These are phyloP conservation scores for Dendrobium nobile DNA, from an alignment of 106 monocot species.

Conservation along the genomic window DNA sequence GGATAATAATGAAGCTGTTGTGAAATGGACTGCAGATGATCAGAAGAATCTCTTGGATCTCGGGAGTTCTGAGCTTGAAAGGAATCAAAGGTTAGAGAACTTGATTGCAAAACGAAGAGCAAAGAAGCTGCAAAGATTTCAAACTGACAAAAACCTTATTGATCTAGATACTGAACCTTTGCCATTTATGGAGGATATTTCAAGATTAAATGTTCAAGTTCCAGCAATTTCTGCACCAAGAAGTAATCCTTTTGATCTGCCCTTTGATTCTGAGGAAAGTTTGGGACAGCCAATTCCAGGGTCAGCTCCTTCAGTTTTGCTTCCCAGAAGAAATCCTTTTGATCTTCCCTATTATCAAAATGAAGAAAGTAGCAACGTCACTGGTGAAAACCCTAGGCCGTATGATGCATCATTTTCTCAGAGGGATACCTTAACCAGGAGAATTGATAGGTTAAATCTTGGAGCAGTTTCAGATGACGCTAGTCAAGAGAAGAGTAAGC, in stretches of 20 bases:
- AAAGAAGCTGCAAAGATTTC: conserved; percentile 34
- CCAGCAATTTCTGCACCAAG: conserved; percentile 44
- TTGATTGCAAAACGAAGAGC: conserved; percentile 70
- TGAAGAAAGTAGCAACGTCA: conserved; percentile 9
- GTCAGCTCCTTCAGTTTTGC: conserved; percentile 61
- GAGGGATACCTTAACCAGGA: conserved; percentile 25
- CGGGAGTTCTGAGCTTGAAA: conserved; percentile 63
- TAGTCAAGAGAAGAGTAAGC: conserved; percentile 16
- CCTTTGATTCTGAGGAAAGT: conserved; percentile 44
- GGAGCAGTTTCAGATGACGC: conserved; percentile 31
- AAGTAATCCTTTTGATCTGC: conserved; percentile 70
- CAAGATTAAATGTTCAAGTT: conserved; percentile 43
- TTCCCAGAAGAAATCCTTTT: conserved; percentile 53
- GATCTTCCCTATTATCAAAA: conserved; percentile 37
- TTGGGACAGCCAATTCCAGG: conserved; percentile 52
- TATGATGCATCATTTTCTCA: conserved; percentile 19
- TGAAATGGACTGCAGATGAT: conserved; percentile 87
- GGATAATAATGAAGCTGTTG: conserved; percentile 24
- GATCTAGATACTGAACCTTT: conserved; percentile 51
- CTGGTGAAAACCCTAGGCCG: conserved; percentile 2
- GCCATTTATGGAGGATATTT: conserved; percentile 25
- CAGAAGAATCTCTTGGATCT: conserved; percentile 71
- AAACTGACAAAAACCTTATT: conserved; percentile 54
- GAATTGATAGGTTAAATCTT: conserved; percentile 41
- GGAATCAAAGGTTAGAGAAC: conserved; percentile 63